Conservation (phyloP, 371 early-diverging fungal species). For the Mucor piriformis region DNA sequence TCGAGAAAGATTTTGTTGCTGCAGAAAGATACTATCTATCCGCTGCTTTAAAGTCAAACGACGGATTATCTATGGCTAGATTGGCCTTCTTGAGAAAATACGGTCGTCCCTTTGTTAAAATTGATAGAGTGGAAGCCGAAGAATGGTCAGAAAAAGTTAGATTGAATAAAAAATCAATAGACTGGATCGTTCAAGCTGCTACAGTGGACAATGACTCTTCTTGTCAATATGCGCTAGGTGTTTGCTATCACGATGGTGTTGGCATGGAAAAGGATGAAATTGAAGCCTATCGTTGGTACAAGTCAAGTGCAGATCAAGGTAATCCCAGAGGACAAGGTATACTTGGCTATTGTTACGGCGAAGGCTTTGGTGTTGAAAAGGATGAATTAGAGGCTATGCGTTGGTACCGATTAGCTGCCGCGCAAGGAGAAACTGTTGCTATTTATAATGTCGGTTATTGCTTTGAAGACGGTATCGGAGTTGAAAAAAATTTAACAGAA, state of each 20-base stretch:
- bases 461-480: constrained; percentile 91
- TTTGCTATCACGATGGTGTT: constrained; percentile 73
- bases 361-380: constrained; percentile 76
- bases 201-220: constrained; percentile 38
- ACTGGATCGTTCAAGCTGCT: constrained; percentile 65
- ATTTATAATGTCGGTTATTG: constrained; percentile 94
- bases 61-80: constrained; percentile 62
- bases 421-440: constrained; percentile 85
- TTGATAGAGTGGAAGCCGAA: constrained; percentile 71
- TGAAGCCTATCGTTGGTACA: constrained; percentile 64
- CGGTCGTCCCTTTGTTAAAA: constrained; percentile 71
- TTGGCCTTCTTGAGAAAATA: constrained; percentile 76
- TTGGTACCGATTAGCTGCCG: constrained; percentile 87
- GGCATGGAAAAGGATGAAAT: constrained; percentile 53
- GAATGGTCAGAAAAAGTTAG: constrained; percentile 49
- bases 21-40: constrained; percentile 61
- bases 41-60: constrained; percentile 37
- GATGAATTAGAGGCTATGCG: constrained; percentile 77
- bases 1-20: constrained; percentile 48
- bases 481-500: constrained; percentile 72
- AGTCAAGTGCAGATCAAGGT: constrained; percentile 59
- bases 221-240: constrained; percentile 61
- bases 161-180: constrained; percentile 40
- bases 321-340: constrained; percentile 72
- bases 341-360: constrained; percentile 74